Percentiles rank a stretch among this genome's conserved stretches.
phyloP scores from a whole-genome alignment of 2,329 filamentous ascomycete genomes.

The Huntiella omanensis region DNA sequence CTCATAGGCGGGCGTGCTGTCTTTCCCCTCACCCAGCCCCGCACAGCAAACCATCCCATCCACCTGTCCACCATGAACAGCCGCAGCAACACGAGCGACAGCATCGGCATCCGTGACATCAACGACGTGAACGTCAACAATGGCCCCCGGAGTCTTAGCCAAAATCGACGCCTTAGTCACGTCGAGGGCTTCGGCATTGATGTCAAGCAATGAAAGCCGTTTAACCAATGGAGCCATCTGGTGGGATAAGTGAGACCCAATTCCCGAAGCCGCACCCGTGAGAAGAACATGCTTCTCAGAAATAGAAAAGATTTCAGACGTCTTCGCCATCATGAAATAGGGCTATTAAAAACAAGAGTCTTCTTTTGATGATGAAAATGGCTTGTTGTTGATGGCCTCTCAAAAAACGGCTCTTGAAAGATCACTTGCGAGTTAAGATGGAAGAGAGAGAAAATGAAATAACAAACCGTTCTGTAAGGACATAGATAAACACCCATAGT shows the following conservation, averaged over 20 bases:
- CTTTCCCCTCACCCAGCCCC: conserved; percentile 80
- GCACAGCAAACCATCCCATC: conserved; percentile 91
- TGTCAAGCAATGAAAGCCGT: conserved; percentile 77
- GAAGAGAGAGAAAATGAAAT: no score
- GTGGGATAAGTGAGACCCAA: conserved; percentile 86
- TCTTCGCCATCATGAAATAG: no score
- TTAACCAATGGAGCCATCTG: conserved; percentile 76
- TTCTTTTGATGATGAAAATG: no score
- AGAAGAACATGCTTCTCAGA: conserved; percentile 69
- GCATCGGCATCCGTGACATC: conserved; percentile 9
- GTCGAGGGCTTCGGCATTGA: conserved; percentile 37
- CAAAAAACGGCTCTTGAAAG: no score
- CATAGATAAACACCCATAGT: no score
- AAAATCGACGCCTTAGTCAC: background rate
- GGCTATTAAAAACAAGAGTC: no score
- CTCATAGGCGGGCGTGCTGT: conserved; percentile 77
- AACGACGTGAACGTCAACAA: conserved; percentile 61
- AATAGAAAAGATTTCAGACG: conserved; percentile 49
- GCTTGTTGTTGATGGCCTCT: no score
- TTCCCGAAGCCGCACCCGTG: conserved; percentile 73
- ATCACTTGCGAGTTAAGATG: no score
- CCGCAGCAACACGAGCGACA: conserved; percentile 2
- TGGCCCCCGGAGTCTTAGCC: background rate
- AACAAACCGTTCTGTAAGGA: no score
- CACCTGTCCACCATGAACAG: conserved; percentile 57